Conservation (phyloP, 2,329 filamentous ascomycete species). For the Fusarium decemcellulare region DNA sequence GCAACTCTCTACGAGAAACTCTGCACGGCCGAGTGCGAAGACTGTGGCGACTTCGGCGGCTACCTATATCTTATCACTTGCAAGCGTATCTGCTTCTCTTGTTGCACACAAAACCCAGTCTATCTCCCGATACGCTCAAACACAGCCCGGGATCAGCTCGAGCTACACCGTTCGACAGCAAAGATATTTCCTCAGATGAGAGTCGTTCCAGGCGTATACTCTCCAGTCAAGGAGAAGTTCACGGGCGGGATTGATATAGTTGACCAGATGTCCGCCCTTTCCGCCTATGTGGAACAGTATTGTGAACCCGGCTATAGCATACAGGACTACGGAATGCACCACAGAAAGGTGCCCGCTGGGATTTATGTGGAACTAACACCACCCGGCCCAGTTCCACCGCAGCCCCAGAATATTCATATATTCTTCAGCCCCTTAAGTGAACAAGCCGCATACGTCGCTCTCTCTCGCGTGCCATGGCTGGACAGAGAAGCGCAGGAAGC, state of each 20-base stretch:
- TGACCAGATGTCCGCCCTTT: background rate
- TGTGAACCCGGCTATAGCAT: no score
- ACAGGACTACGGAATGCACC: no score
- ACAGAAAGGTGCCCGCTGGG: background rate
- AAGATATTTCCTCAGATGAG: background rate
- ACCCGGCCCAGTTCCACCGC: no score
- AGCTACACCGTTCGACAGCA: background rate
- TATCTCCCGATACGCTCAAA: background rate
- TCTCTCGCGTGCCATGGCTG: background rate
- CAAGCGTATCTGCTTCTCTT: slow-evolving; percentile 7
- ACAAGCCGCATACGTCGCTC: background rate
- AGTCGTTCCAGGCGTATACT: background rate
- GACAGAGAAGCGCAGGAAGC: background rate
- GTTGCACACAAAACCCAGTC: background rate
- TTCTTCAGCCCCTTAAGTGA: background rate
- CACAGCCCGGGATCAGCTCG: background rate
- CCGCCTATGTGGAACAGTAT: background rate
- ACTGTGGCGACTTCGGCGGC: background rate
- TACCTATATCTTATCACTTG: slow-evolving; percentile 25
- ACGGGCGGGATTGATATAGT: background rate
- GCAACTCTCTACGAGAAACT: slow-evolving; percentile 5
- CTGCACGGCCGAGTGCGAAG: background rate
- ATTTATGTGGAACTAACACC: no score
- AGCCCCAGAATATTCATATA: no score
- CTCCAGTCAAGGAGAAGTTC: background rate